Percentiles rank a stretch among this genome's conserved stretches.
phyloP scores from a whole-genome alignment of 257 asterid species.

The Ilex aquifolium region DNA sequence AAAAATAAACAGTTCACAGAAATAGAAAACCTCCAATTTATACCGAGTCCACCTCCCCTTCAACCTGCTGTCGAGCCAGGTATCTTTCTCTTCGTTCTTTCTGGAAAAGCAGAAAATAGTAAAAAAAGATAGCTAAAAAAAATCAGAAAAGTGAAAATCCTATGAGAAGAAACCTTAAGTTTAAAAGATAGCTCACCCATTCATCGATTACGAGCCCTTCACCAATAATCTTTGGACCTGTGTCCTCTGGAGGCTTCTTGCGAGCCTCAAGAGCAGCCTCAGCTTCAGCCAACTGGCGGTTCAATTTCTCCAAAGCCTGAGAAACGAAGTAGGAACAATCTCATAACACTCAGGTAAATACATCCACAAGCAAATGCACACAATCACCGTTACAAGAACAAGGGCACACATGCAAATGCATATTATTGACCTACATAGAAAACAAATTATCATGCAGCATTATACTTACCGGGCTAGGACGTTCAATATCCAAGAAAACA shows the following conservation, averaged over 20 bases:
- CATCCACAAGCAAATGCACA: background rate
- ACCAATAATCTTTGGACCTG: slow-evolving; percentile 69
- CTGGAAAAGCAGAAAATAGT: slow-evolving; percentile 23
- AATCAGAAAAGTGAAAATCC: background rate
- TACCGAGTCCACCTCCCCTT: slow-evolving; percentile 57
- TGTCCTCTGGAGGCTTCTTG: slow-evolving; percentile 71
- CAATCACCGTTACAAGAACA: too few species aligned
- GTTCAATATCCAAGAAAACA: slow-evolving; percentile 73
- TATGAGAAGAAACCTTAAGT: background rate
- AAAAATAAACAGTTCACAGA: background rate
- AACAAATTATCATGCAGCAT: background rate
- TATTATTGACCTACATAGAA: too few species aligned
- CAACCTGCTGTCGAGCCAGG: slow-evolving; percentile 85
- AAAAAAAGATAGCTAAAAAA: background rate
- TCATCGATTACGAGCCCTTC: slow-evolving; percentile 95
- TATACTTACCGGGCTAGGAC: slow-evolving; percentile 69
- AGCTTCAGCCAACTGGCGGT: slow-evolving; percentile 75
- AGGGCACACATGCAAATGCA: too few species aligned
- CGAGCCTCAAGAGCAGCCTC: slow-evolving; percentile 81
- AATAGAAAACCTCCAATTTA: slow-evolving; percentile 18
- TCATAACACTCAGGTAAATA: background rate
- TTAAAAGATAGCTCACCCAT: slow-evolving; percentile 55
- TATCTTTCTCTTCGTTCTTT: slow-evolving; percentile 97
- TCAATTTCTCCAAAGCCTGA: slow-evolving; percentile 76
- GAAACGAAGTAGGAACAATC: background rate